Conservation (phyloP, 495 filamentous ascomycete genomes). For the Lophiotrema nucula region DNA sequence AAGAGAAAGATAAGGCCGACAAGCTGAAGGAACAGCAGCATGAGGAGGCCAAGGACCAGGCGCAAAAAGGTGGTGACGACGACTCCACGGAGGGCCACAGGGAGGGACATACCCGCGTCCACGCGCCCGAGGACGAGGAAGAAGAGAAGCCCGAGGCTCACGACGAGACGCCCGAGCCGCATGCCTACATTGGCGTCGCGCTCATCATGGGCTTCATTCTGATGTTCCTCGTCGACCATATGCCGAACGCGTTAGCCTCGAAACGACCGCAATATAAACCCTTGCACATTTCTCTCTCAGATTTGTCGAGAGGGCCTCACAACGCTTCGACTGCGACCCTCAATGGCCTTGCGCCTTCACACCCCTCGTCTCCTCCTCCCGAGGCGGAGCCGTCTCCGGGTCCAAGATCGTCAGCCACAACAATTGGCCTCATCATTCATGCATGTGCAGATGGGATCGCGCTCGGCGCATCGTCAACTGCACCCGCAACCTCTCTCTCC, state of each 20-base stretch:
- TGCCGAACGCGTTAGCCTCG: slow-evolving; percentile 68
- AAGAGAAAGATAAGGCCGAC: slow-evolving; percentile 32
- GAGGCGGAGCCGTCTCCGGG: slow-evolving; percentile 24
- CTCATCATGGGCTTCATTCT: slow-evolving; percentile 87
- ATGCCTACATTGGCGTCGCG: slow-evolving; percentile 79
- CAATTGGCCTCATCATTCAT: slow-evolving; percentile 91
- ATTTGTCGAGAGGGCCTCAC: slow-evolving; percentile 58
- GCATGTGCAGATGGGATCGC: slow-evolving; percentile 96
- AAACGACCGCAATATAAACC: slow-evolving; percentile 55
- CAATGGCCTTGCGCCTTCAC: slow-evolving; percentile 37
- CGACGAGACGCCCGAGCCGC: slow-evolving; percentile 48
- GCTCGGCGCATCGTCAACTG: slow-evolving; percentile 82
- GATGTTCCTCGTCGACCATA: slow-evolving; percentile 88
- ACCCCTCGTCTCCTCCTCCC: slow-evolving; percentile 43
- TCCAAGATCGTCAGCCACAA: slow-evolving; percentile 60
- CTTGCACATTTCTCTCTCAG: slow-evolving; percentile 78
- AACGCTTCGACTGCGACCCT: slow-evolving; percentile 46
- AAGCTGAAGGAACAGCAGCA: slow-evolving; percentile 37
- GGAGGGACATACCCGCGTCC: slow-evolving; percentile 29
- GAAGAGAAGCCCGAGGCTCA: slow-evolving; percentile 7
- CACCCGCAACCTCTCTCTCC: slow-evolving; percentile 57
- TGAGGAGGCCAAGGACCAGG: slow-evolving; percentile 36
- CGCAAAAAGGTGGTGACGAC: slow-evolving; percentile 30
- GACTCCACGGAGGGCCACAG: slow-evolving; percentile 31
- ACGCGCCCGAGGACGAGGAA: slow-evolving; percentile 17